These are phyloP conservation scores for Achaetomium macrosporum DNA, from an alignment of 2,329 filamentous ascomycete species.

Conservation along the genomic window DNA sequence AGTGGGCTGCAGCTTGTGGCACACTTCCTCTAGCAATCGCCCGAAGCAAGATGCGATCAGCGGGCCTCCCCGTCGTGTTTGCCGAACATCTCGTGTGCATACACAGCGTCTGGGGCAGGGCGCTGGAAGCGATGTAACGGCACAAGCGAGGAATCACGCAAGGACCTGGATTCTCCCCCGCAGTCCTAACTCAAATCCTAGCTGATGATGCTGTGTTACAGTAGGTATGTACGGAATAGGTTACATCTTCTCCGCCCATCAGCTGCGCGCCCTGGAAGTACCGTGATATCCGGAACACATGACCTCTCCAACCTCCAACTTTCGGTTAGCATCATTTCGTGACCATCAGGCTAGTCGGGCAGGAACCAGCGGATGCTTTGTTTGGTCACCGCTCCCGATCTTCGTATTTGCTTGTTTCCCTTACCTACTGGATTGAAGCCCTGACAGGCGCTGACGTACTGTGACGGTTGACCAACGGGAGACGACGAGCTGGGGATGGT, in stretches of 20 bases:
- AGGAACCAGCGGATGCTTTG: background rate
- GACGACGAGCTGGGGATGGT: background rate
- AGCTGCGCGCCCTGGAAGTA: too few species aligned
- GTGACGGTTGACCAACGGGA: background rate
- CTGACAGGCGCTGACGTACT: background rate
- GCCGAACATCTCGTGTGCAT: slow-evolving; percentile 5
- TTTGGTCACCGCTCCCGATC: background rate
- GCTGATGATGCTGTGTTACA: too few species aligned
- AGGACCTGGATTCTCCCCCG: background rate
- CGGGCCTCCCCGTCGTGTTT: background rate
- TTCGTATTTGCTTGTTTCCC: slow-evolving; percentile 10
- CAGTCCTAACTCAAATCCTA: background rate
- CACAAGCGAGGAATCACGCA: background rate
- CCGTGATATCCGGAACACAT: background rate
- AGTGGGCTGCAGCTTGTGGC: background rate
- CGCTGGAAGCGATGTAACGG: slow-evolving; percentile 1
- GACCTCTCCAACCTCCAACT: background rate
- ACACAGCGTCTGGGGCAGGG: background rate
- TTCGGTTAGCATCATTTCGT: background rate
- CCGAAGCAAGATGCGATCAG: slow-evolving; percentile 4
- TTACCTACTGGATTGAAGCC: slow-evolving; percentile 4
- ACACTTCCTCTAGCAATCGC: background rate
- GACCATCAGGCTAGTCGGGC: slow-evolving; percentile 2
- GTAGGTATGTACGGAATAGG: too few species aligned
- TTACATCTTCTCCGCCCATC: too few species aligned